A percentile compares a stretch with the other conserved stretches of the same genome.
Conservation (phyloP, 345 rosid genomes). For the Euphorbia tirucalli region DNA sequence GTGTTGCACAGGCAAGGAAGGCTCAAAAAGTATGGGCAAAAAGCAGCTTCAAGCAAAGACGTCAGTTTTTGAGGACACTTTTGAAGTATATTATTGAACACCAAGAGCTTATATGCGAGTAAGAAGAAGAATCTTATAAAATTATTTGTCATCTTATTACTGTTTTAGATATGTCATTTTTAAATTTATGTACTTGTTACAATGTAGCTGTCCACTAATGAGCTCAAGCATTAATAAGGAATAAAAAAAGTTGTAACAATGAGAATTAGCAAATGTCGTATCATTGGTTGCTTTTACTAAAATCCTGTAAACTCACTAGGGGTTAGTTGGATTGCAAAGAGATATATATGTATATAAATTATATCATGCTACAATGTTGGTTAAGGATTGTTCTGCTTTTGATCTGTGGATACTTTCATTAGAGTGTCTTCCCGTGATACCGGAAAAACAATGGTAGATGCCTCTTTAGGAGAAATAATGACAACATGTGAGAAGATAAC, state of each 20-base stretch:
- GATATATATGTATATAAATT: slow-evolving; percentile 2
- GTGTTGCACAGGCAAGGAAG: slow-evolving; percentile 77
- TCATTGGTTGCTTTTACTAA: neutral
- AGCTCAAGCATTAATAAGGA: neutral
- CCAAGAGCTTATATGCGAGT: slow-evolving; percentile 98
- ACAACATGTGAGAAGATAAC: slow-evolving; percentile 99
- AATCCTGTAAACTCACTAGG: neutral
- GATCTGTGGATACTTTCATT: slow-evolving; percentile 23
- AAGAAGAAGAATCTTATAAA: slow-evolving; percentile 28
- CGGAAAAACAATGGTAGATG: slow-evolving; percentile 98
- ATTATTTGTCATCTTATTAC: neutral
- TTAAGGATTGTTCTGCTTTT: neutral
- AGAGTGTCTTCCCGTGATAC: slow-evolving; percentile 97
- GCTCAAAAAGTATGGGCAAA: slow-evolving; percentile 91
- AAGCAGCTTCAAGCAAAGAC: slow-evolving; percentile 89
- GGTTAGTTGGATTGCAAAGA: neutral
- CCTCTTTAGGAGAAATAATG: slow-evolving; percentile 97
- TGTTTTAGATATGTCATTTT: neutral
- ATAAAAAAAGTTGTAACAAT: neutral
- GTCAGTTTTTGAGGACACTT: slow-evolving; percentile 90
- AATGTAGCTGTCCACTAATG: neutral
- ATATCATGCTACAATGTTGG: neutral
- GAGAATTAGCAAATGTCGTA: neutral
- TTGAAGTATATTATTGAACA: slow-evolving; percentile 85
- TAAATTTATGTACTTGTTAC: neutral